phyloP scores from a whole-genome alignment of 108 stramenopile species.

The Asterionellopsis glacialis region DNA sequence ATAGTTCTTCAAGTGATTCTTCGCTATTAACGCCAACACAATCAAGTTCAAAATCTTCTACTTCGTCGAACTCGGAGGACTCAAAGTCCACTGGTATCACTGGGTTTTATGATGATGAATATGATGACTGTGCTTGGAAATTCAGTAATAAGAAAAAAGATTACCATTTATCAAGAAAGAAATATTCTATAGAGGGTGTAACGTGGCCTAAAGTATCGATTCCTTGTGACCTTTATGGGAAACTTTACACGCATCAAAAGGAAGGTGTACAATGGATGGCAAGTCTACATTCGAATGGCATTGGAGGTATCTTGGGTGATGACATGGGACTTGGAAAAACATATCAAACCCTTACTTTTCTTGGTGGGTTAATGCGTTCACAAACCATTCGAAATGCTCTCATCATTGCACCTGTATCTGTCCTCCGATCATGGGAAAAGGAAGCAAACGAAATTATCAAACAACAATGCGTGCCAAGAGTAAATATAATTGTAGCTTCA shows the following conservation, averaged over 20 bases:
- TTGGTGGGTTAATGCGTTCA: constrained; percentile 69
- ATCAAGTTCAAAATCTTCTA: too few species aligned
- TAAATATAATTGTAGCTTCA: constrained; percentile 47
- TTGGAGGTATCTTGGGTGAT: constrained; percentile 90
- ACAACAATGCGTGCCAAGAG: constrained; percentile 32
- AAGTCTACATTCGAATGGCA: constrained; percentile 53
- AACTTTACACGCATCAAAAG: constrained; percentile 74
- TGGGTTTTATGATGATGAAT: background rate
- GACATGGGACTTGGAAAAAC: constrained; percentile 77
- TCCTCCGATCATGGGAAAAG: constrained; percentile 70
- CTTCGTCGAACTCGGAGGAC: too few species aligned
- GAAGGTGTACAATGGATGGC: constrained; percentile 94
- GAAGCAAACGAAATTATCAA: constrained; percentile 56
- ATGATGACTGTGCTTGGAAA: constrained; percentile 8
- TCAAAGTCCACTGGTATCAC: too few species aligned
- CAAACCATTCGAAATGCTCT: constrained; percentile 68
- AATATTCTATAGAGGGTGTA: background rate
- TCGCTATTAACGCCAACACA: too few species aligned
- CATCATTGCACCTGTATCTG: constrained; percentile 62
- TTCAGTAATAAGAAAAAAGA: constrained; percentile 12
- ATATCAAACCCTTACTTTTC: constrained; percentile 46
- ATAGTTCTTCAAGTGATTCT: too few species aligned
- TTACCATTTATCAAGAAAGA: constrained; percentile 4
- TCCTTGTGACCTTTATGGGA: constrained; percentile 44
- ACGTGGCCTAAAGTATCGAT: constrained; percentile 55